Evolutionary conservation across 1,284 basidiomycete species (phyloP), one percentile per base, ranked within the genome.

Genomic region (Veloporphyrellus conicus): DNA sequence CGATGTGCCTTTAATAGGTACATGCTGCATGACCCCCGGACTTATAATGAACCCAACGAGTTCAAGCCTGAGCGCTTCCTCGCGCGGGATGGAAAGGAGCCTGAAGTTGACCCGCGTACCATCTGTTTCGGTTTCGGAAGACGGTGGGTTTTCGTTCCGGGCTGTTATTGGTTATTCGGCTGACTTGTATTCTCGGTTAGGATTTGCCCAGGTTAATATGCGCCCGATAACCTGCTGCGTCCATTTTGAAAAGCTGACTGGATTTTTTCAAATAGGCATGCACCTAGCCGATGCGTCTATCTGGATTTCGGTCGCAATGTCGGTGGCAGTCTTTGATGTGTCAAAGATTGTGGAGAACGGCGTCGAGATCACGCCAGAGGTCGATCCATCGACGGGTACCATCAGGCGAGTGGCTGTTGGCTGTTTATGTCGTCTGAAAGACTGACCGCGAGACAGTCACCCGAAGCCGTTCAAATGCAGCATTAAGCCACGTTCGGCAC

Each of bases 81-180:
- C 15, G 47, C 60, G 1, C 39, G 38, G 12, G 66, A 66, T 8
- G 61, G 62, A 25, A 63, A 68, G 12, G 51, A 61, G 34, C 68
- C 72, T n/a, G 76, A 82, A 54, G 60, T 56, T 16, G 79, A 83
- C 62, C 79, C 81, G 48, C 73, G 75, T 43, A 68, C 67, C 35
- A 55, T 78, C 43, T 77, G 73, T 55, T 81, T 80, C 60, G 79
- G 79, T 12, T 82, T 81, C 55, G 80, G 81, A 40, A 71, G 80
- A 66, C 74, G 81, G 80, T 77, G 48, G 41, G 72, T 46, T 14
- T 32, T 29, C 38, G 40, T n/a, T 33, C n/a, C n/a, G n/a, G 37
- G 34, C 15, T 14, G 29, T 39, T 47, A 16, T 28, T 28, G 14
- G 28, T 43, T 22, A 41, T 43, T 12, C 43, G 49, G 32, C 50